A percentile compares a stretch with the other conserved stretches of the same genome.
Conservation (phyloP, 2,329 filamentous ascomycete species). For the Alternaria panax region DNA sequence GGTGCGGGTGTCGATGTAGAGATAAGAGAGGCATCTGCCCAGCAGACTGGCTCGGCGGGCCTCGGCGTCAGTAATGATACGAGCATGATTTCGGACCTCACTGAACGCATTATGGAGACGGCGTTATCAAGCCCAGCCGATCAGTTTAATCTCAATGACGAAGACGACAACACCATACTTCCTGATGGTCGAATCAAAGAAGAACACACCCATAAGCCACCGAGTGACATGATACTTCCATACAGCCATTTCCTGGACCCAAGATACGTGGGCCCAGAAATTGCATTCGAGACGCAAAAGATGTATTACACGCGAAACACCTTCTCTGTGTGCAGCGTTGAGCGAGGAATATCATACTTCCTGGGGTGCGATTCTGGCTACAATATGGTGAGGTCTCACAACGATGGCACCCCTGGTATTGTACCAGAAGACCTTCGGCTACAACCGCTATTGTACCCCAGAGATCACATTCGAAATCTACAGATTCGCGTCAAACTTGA, state of each 20-base stretch:
- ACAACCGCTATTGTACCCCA: constrained; percentile 1
- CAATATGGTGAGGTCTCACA: background rate
- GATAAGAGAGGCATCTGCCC: background rate
- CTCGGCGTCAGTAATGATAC: background rate
- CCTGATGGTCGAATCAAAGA: constrained; percentile 28
- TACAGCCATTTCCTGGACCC: constrained; percentile 28
- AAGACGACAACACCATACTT: constrained; percentile 5
- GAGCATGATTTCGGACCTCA: background rate
- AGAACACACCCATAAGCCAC: constrained; percentile 29
- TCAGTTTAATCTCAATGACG: background rate
- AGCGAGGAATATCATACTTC: constrained; percentile 18
- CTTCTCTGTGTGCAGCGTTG: constrained; percentile 34
- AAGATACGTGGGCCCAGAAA: constrained; percentile 22
- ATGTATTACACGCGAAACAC: constrained; percentile 31
- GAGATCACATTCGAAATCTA: constrained; percentile 25
- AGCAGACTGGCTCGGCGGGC: background rate
- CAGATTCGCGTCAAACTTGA: constrained; percentile 37
- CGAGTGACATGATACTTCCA: constrained; percentile 27
- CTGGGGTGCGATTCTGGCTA: constrained; percentile 12
- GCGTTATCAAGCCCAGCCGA: background rate
- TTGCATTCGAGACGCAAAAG: constrained; percentile 24
- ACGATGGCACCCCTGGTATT: background rate
- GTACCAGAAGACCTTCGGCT: constrained; percentile 4
- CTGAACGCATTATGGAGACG: background rate
- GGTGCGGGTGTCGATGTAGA: background rate